These are phyloP conservation scores for Colletotrichum sansevieriae DNA, from an alignment of 2,329 filamentous ascomycete species.

Conservation along the genomic window DNA sequence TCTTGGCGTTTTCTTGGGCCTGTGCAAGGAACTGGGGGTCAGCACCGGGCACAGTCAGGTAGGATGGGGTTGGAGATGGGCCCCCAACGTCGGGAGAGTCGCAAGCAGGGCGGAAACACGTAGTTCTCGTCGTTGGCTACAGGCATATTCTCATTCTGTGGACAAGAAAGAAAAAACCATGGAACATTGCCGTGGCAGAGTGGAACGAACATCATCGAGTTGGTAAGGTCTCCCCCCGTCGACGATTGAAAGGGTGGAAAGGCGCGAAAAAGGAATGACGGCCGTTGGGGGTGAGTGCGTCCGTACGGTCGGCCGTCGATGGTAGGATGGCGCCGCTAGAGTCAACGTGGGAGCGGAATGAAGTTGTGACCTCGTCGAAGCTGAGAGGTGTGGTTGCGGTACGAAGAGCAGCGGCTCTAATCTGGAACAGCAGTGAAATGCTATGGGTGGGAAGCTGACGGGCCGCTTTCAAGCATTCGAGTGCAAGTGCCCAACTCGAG, in stretches of 20 bases:
- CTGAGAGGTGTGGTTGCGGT: background rate
- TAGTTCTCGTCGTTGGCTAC: constrained; percentile 16
- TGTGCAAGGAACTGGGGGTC: constrained; percentile 13
- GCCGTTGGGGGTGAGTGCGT: too few species aligned
- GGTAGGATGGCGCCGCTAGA: too few species aligned
- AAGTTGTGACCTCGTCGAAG: too few species aligned
- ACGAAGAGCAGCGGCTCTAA: background rate
- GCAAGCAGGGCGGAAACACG: background rate
- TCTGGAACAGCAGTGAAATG: background rate
- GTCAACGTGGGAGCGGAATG: too few species aligned
- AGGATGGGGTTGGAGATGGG: constrained; percentile 25
- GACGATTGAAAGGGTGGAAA: constrained; percentile 1
- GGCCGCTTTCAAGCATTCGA: constrained; percentile 18
- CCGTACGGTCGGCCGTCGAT: too few species aligned
- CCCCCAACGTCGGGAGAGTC: constrained; percentile 4
- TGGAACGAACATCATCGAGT: constrained; percentile 12
- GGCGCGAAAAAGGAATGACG: constrained; percentile 9
- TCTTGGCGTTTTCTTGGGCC: constrained; percentile 29
- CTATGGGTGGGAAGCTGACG: constrained; percentile 14
- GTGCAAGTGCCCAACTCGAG: constrained; percentile 13
- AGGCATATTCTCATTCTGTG: constrained; percentile 7
- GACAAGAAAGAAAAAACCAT: constrained; percentile 11
- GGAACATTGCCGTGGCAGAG: constrained; percentile 14
- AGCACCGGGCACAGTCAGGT: constrained; percentile 21
- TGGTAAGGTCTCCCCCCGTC: constrained; percentile 3